phyloP scores from a whole-genome alignment of 2,329 filamentous ascomycete species.

The Penicillium polonicum region DNA sequence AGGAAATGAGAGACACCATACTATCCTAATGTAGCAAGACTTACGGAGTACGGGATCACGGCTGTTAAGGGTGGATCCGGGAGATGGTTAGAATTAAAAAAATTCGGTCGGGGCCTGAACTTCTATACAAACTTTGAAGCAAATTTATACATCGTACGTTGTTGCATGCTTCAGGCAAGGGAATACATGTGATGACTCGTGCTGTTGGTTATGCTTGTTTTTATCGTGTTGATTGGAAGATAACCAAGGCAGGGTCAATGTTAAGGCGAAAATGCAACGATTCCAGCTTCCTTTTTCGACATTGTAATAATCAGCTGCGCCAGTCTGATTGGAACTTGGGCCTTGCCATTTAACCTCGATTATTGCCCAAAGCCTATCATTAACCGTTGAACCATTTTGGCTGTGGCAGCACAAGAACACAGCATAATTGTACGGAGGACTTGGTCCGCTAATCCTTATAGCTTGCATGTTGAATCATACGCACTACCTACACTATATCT shows the following conservation, averaged over 20 bases:
- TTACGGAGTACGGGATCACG: conserved; percentile 6
- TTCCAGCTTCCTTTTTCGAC: background rate
- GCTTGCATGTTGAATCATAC: background rate
- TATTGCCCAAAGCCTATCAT: background rate
- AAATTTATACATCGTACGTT: conserved; percentile 14
- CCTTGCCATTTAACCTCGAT: conserved; percentile 7
- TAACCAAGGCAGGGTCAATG: background rate
- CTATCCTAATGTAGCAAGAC: conserved; percentile 15
- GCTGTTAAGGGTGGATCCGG: conserved; percentile 10
- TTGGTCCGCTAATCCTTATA: background rate
- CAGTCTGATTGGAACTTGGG: conserved; percentile 13
- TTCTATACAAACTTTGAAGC: background rate
- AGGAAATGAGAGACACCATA: background rate
- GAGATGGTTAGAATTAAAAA: conserved; percentile 12
- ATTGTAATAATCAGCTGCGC: conserved; percentile 1
- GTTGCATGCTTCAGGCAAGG: conserved; percentile 16
- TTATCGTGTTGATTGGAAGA: background rate
- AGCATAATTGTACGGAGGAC: background rate
- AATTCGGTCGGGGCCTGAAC: background rate
- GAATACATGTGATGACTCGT: conserved; percentile 16
- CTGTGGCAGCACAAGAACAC: conserved; percentile 5
- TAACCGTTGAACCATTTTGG: background rate
- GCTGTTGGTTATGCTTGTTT: conserved; percentile 10
- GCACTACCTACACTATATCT: background rate
- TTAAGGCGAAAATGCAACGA: background rate